Percentiles rank a stretch among this genome's conserved stretches.
Evolutionary conservation across 805 yeast species (phyloP).

Genomic region (Candida tammaniensis): DNA sequence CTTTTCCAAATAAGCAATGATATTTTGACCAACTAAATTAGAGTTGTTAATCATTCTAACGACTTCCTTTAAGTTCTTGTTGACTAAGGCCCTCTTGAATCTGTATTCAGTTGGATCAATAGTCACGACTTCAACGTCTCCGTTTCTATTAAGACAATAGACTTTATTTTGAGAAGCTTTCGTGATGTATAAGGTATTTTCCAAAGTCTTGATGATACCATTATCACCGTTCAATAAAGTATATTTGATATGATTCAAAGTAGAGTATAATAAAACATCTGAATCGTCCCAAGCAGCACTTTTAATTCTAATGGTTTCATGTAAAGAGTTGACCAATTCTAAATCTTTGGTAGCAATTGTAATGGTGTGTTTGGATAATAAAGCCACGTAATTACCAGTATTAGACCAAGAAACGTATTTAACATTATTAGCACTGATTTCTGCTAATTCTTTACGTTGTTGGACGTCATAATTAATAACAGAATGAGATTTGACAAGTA

Average conservation of each 20-base stretch:
- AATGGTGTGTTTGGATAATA: slow-evolving; percentile 88
- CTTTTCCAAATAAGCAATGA: slow-evolving; percentile 90
- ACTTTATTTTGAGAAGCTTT: slow-evolving; percentile 68
- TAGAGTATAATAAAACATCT: slow-evolving; percentile 87
- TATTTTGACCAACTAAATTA: slow-evolving; percentile 94
- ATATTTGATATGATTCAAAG: slow-evolving; percentile 94
- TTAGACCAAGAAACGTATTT: slow-evolving; percentile 88
- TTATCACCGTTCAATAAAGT: slow-evolving; percentile 89
- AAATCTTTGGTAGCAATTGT: slow-evolving; percentile 80
- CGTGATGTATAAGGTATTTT: slow-evolving; percentile 79
- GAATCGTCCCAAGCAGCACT: slow-evolving; percentile 97
- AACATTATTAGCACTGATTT: slow-evolving; percentile 68
- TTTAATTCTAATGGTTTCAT: slow-evolving; percentile 94
- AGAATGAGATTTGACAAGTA: slow-evolving; percentile 66
- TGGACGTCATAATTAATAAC: slow-evolving; percentile 89
- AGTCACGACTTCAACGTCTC: slow-evolving; percentile 70
- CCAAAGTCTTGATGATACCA: slow-evolving; percentile 92
- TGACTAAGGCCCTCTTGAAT: slow-evolving; percentile 89
- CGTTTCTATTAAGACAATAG: slow-evolving; percentile 80
- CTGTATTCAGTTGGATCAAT: slow-evolving; percentile 98
- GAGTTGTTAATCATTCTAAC: slow-evolving; percentile 83
- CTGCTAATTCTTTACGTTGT: slow-evolving; percentile 76
- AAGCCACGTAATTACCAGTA: slow-evolving; percentile 84
- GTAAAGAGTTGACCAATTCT: slow-evolving; percentile 78
- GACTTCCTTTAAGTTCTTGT: slow-evolving; percentile 88